Base-by-base conservation (phyloP, 2,329 filamentous ascomycete species). In the Arthrobotrys sphaeroides region DNA sequence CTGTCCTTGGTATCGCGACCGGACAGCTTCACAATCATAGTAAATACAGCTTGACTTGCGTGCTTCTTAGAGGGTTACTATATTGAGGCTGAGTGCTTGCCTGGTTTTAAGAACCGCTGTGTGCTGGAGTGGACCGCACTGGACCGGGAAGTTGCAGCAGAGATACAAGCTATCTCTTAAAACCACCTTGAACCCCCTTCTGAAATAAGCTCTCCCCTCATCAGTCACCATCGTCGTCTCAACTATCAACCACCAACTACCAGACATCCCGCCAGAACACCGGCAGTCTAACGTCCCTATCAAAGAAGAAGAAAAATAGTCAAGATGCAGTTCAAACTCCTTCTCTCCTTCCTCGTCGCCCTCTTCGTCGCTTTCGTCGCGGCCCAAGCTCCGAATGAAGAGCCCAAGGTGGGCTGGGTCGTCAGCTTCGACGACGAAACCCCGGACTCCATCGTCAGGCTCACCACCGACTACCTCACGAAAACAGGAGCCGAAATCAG, bases 241-340 rank as follows among this genome's bases (percentile, higher is more conserved):
- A 47, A 22, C 43, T n/a, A n/a, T n/a, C n/a, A n/a, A 26, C 18
- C 43, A n/a, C 7, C 13, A 22, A 47, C 43, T 26, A 47, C n/a
- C 38, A 6, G 16, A 47, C 16, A 16, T 22, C 20, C 16, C 2
- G 40, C 60, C 28, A 26, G 16, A 64, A 13, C 18, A 20, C 3
- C 36, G 3, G 13, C 12, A 20, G 4, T 10, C 18, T 24, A 57
- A 4, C 51, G n/a, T 18, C 13, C 53, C 2, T 31, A 31, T 10
- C 10, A 43, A 42, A 55, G 13, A 51, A 28, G 26, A 26, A 57
- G 10, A 26, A 22, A 6, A 53, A n/a, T 33, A 4, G 18, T 5
- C 49, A 65, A 64, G 13, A 75, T 75, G 72, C 62, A 75, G 72
- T 24, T 75, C 72, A 75, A 61, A 33, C 18, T 75, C 47, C 12